Conservation (phyloP, 371 early-diverging fungal species). For the Apophysomyces ossiformis region DNA sequence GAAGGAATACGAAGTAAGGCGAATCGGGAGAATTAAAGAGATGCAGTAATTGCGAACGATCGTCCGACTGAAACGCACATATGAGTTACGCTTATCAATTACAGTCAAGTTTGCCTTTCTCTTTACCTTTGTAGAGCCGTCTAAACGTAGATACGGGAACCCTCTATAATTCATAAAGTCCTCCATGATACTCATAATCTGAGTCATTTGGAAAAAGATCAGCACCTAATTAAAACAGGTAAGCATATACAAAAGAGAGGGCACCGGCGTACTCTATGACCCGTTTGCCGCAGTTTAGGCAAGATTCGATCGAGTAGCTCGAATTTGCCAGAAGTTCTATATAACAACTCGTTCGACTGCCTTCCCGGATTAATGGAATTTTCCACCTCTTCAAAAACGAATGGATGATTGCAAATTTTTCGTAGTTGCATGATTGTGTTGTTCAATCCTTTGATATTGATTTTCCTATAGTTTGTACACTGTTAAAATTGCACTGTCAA, state of each 20-base stretch:
- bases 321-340: slow-evolving; percentile 95
- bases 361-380: slow-evolving; percentile 69
- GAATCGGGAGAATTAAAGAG: slow-evolving; percentile 85
- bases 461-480: slow-evolving; percentile 25
- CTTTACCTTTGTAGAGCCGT: slow-evolving; percentile 89
- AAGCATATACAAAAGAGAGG: neutral
- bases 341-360: slow-evolving; percentile 65
- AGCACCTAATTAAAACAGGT: slow-evolving; percentile 56
- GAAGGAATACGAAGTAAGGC: slow-evolving; percentile 90
- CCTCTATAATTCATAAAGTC: slow-evolving; percentile 88
- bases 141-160: slow-evolving; percentile 88
- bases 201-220: slow-evolving; percentile 99
- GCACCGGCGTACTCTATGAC: slow-evolving; percentile 75
- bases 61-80: slow-evolving; percentile 62
- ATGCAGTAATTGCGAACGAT: slow-evolving; percentile 84
- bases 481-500: neutral
- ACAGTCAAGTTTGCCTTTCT: neutral
- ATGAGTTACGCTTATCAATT: neutral
- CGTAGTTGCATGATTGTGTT: slow-evolving; percentile 99
- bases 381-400: slow-evolving; percentile 97
- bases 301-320: slow-evolving; percentile 97
- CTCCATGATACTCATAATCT: slow-evolving; percentile 96
- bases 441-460: slow-evolving; percentile 83
- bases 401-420: slow-evolving; percentile 99
- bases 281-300: slow-evolving; percentile 84